Evolutionary conservation across 106 monocot genomes (phyloP), one percentile per base, ranked within the genome.

Genomic region (Phalaenopsis equestris): DNA sequence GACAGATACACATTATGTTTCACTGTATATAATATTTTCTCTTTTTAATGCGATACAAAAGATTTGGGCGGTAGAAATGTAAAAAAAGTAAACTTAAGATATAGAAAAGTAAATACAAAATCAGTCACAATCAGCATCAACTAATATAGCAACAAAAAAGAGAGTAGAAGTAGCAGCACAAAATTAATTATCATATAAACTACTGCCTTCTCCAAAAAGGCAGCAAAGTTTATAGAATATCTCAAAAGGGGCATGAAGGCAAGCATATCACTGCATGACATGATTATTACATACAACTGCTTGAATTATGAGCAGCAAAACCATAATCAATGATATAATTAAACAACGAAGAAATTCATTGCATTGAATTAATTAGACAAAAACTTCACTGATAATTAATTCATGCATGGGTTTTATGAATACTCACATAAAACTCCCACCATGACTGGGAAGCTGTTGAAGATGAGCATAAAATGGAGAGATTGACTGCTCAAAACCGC

Each of bases 401-500:
- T 56, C 56, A 56, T 56, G 10, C 56, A 11, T 56, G 56, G 56
- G 14, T 12, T 4, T 45, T 45, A 45, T 45, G 43, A 45, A 61
- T 61, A 19, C n/a, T 21, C 18, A n/a, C 83, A 85, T 81, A 61
- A 52, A 52, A 47, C 82, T 83, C 3, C 23, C 41, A 36, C 81
- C 75, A 3, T 52, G 52, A 14, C 52, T 14, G 12, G 52, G 15
- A 1, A 52, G 52, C 52, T 52, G 10, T 52, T 52, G 52, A 12
- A 12, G 52, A 52, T 14, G 52, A 81, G 77, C 2, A 79, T 11
- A 15, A 7, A 57, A 52, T 10, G 52, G 15, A 52, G 52, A 12
- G 52, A 52, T 52, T 52, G 52, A 45, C 77, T 84, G 91, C 77
- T 65, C 85, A 16, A 89, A 36, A 41, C 84, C 76, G 52, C 86